Base-by-base conservation (phyloP, 2,329 filamentous ascomycete species). In the Penicillium sp. region DNA sequence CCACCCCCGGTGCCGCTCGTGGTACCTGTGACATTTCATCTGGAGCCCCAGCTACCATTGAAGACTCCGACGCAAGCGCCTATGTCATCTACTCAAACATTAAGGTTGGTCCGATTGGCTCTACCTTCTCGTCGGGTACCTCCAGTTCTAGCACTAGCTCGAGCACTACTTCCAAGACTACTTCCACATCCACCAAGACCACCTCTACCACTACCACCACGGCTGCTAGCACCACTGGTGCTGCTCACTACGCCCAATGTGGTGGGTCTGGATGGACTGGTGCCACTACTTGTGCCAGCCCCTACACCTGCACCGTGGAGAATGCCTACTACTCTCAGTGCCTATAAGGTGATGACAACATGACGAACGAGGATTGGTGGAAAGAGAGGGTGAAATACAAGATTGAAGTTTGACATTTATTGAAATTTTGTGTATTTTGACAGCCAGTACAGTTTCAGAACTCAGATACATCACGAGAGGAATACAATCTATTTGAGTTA, bases 71-170 rank as follows among this genome's bases (percentile, higher is more conserved):
- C 14, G 77, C 83, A 43, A 76, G 79, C 72, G 73, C 83, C 52
- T 77, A 77, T 65, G 84, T 87, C 52, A 70, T 77, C 61, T 87
- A 79, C 77, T 85, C 82, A 63, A 85, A 85, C 78, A 85, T 86
- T 77, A 81, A 80, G 74, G 78, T 84, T 65, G 84, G 84, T 29
- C 77, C 82, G 57, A 81, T 86, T 68, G 79, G 78, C 67, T 82
- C 80, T 46, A 86, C 84, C 65, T 84, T 58, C 43, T 61, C 59
- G 47, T 64, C 62, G 21, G 78, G 78, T 68, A 86, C 84, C 67
- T 84, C 63, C 58, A 58, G 25, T 27, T 57, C 60, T 4, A 39
- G 26, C 11, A 35, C 21, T 43, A 45, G 37, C n/a, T 52, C 26
- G n/a, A 55, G 54, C 44, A 43, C 47, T 33, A 59, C 54, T 23